Evolutionary conservation across 805 yeast species (phyloP).

Genomic region (Jamesozyma rosinii): DNA sequence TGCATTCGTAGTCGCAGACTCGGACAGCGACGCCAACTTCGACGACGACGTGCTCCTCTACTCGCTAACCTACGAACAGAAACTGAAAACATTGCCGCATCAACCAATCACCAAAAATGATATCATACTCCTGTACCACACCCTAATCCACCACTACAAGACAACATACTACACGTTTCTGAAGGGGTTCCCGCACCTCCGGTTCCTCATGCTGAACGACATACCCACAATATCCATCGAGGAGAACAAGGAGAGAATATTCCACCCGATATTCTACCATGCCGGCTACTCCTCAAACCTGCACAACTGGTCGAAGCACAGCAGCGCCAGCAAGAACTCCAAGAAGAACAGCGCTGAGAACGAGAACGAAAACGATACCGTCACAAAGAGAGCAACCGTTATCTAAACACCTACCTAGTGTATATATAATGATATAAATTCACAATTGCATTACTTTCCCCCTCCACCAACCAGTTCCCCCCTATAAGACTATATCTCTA

Average conservation of each 20-base stretch:
- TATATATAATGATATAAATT: background rate
- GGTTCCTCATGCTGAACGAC: conserved; percentile 34
- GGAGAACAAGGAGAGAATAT: conserved; percentile 23
- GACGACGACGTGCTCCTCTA: background rate
- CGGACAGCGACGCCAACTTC: background rate
- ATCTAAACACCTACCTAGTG: conserved; percentile 2
- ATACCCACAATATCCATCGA: conserved; percentile 30
- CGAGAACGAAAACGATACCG: conserved; percentile 12
- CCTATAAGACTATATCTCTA: too few relatives aligned
- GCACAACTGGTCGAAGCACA: conserved; percentile 22
- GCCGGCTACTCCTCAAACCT: conserved; percentile 28
- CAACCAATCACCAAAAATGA: conserved; percentile 27
- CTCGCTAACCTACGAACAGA: conserved; percentile 2
- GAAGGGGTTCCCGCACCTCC: conserved; percentile 27
- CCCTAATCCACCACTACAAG: conserved; percentile 32
- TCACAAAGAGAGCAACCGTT: conserved; percentile 17
- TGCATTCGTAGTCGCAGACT: conserved; percentile 1
- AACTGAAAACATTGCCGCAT: conserved; percentile 20
- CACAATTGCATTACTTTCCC: background rate
- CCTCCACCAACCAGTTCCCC: too few relatives aligned
- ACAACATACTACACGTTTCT: conserved; percentile 31
- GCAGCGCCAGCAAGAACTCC: conserved; percentile 4
- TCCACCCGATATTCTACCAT: conserved; percentile 33
- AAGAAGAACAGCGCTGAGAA: conserved; percentile 8
- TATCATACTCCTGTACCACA: conserved; percentile 30